Conservation (phyloP, 2,329 filamentous ascomycete species). For the Ceratocystis cacaofunesta region DNA sequence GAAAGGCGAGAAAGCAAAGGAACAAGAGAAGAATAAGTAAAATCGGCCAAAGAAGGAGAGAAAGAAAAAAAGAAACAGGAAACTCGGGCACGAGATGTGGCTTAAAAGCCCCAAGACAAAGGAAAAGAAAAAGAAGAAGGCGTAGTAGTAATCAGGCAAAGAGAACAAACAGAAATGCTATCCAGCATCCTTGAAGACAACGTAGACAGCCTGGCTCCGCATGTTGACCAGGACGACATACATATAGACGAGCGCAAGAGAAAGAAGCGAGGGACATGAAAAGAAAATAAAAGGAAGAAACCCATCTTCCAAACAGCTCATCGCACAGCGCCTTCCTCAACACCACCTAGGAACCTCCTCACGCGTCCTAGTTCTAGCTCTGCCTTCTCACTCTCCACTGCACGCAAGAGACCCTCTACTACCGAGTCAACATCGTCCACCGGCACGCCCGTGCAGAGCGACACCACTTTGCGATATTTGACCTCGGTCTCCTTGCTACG, state of each 20-base stretch:
- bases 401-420: slow-evolving; percentile 64
- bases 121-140: background rate
- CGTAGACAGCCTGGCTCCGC: too few relatives aligned
- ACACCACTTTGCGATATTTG: slow-evolving; percentile 78
- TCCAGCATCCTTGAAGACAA: background rate
- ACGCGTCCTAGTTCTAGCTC: slow-evolving; percentile 65
- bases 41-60: background rate
- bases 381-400: slow-evolving; percentile 73
- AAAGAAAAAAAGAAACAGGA: background rate
- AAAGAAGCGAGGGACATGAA: background rate
- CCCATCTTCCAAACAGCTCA: slow-evolving; percentile 17
- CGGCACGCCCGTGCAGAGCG: slow-evolving; percentile 66
- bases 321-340: slow-evolving; percentile 45
- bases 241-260: background rate
- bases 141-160: background rate
- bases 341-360: slow-evolving; percentile 62
- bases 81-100: too few relatives aligned
- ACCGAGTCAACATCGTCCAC: slow-evolving; percentile 68
- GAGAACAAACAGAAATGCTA: background rate
- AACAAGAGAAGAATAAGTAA: background rate
- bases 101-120: too few relatives aligned
- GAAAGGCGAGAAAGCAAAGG: background rate
- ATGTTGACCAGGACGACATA: too few relatives aligned
- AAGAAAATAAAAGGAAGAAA: background rate
- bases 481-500: slow-evolving; percentile 71